phyloP scores from a whole-genome alignment of 73 alveolate species.

The Stentor roeselii region DNA sequence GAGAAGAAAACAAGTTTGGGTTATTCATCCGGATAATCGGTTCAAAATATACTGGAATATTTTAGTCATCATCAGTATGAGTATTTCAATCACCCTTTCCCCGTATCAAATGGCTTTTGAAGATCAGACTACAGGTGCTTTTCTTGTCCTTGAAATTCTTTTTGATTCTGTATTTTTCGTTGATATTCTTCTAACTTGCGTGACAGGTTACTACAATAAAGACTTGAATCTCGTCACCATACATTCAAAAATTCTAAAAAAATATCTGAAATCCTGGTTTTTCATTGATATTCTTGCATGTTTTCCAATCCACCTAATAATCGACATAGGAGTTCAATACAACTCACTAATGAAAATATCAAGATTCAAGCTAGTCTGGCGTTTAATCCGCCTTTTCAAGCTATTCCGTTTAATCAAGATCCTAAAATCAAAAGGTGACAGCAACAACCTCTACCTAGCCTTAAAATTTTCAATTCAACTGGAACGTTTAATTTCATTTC shows the following conservation, averaged over 20 bases:
- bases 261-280: background rate
- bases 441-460: constrained; percentile 16
- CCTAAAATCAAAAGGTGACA: constrained; percentile 50
- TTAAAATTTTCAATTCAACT: constrained; percentile 50
- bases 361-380: background rate
- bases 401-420: constrained; percentile 61
- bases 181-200: background rate
- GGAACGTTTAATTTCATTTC: constrained; percentile 64
- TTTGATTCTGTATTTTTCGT: background rate
- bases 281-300: background rate
- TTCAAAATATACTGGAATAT: background rate
- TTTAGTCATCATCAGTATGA: background rate
- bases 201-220: background rate
- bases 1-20: background rate
- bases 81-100: background rate
- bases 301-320: background rate
- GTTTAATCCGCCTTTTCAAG: background rate
- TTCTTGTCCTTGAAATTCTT: background rate
- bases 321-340: background rate
- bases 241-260: no score
- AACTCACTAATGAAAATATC: background rate
- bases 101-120: background rate
- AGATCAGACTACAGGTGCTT: background rate
- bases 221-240: background rate
- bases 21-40: background rate